phyloP scores from a whole-genome alignment of 208 protist species.

The Porcisia hertigi region DNA sequence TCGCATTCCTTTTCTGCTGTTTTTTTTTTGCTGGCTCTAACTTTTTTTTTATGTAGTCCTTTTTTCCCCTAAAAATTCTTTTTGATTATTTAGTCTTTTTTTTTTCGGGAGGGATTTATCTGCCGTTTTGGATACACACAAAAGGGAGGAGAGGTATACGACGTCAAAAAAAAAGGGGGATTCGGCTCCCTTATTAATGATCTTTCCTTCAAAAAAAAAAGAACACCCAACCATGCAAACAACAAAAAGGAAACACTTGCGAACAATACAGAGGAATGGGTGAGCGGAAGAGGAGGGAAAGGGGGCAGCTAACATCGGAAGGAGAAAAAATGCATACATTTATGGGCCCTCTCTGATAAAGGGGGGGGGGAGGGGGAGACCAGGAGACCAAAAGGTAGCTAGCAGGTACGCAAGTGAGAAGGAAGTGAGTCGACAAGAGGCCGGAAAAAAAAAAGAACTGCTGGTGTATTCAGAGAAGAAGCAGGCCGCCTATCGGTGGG shows the following conservation, averaged over 20 bases:
- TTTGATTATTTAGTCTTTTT: too few relatives aligned
- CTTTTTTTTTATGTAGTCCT: neutral
- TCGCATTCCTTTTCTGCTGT: slow-evolving; percentile 2
- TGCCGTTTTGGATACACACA: slow-evolving; percentile 7
- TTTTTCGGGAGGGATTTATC: neutral
- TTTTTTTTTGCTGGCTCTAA: slow-evolving; percentile 1
- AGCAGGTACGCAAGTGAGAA: neutral
- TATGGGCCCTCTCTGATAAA: neutral
- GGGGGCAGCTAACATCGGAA: neutral
- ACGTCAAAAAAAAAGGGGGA: neutral
- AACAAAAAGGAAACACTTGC: neutral
- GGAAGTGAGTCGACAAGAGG: neutral
- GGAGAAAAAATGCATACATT: neutral
- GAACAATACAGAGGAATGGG: neutral
- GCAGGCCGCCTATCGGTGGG: neutral
- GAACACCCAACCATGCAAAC: neutral
- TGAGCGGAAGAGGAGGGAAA: neutral
- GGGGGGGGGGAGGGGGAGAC: neutral
- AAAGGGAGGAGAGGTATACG: neutral
- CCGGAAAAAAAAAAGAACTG: neutral
- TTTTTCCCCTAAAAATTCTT: neutral
- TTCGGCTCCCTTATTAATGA: too few relatives aligned
- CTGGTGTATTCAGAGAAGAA: neutral
- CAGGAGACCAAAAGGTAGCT: neutral
- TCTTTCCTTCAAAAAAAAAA: too few relatives aligned